These are phyloP conservation scores for Mytilinidion resinicola DNA, from an alignment of 495 filamentous ascomycete species.

Conservation along the genomic window DNA sequence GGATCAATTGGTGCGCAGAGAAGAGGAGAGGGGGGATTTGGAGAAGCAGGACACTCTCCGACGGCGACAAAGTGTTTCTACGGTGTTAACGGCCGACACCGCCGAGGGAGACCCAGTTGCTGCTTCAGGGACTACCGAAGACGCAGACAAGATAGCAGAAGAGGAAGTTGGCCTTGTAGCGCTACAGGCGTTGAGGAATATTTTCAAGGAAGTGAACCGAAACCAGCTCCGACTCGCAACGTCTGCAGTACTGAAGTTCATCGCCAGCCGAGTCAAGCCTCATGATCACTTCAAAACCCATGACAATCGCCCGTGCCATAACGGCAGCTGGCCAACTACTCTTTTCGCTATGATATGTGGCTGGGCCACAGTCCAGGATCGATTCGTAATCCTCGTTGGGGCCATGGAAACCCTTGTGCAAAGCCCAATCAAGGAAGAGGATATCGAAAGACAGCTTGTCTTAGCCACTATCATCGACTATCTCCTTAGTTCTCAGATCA, in stretches of 20 bases:
- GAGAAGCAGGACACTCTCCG: constrained; percentile 53
- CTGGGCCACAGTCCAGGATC: constrained; percentile 87
- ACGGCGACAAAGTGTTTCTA: constrained; percentile 70
- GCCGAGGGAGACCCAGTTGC: constrained; percentile 56
- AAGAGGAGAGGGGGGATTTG: constrained; percentile 56
- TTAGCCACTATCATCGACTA: constrained; percentile 68
- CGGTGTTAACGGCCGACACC: constrained; percentile 64
- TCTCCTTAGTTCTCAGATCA: constrained; percentile 78
- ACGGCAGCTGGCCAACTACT: constrained; percentile 67
- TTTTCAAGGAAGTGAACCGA: constrained; percentile 69
- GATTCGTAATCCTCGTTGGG: constrained; percentile 76
- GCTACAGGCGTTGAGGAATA: constrained; percentile 70
- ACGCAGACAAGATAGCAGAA: constrained; percentile 79
- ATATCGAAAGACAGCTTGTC: constrained; percentile 62
- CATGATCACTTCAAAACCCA: constrained; percentile 38
- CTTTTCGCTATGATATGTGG: constrained; percentile 68
- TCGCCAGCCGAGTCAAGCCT: constrained; percentile 51
- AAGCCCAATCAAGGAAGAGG: constrained; percentile 57
- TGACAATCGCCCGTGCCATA: constrained; percentile 27
- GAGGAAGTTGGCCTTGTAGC: constrained; percentile 79
- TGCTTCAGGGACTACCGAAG: constrained; percentile 66
- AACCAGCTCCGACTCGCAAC: constrained; percentile 71
- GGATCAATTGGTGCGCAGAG: constrained; percentile 51
- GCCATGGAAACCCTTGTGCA: constrained; percentile 66
- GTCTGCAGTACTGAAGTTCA: constrained; percentile 61